Evolutionary conservation across 208 protist genomes (phyloP), one percentile per base, ranked within the genome.

Genomic region (Histomonas meleagridis): DNA sequence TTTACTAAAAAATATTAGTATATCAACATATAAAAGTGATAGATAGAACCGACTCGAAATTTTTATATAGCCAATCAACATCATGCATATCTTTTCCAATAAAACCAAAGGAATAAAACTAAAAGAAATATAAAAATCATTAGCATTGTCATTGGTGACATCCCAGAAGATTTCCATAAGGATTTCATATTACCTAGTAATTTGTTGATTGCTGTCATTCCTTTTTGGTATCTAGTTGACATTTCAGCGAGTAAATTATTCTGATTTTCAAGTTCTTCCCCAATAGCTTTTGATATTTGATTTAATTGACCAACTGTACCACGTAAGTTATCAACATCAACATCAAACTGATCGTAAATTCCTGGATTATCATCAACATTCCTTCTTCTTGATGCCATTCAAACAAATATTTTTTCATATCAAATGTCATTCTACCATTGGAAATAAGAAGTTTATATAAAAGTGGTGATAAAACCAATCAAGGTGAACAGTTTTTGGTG

Each of bases 81-180:
- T 86, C 55, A 86, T 38, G 76, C 76, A 10, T 32, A 51, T 23
- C 43, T 43, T 46, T 86, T 86, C 76, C 76, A 86, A 38, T 86
- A 86, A 18, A 86, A 16, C 76, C 76, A 86, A 18, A 86, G 26
- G 18, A 86, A 86, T 18, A 86, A 1, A 16, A 86, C 38, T 40
- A 86, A 40, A 55, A 16, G 46, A 16, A 86, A 16, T 38, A 49
- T 46, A 38, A 86, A 86, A n/a, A 86, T 0, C 9, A 86, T 38
- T 38, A 46, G 51, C 26, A 86, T n/a, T 10, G 76, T 86, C 46
- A 48, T 86, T 38, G 76, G 76, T 1, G 40, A 51, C 23, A 86
- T 40, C 9, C 76, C 76, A 38, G 76, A 51, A n/a, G 40, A 18
- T 7, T 55, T 51, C 10, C 51, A 86, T 55, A 86, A 57, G 10